These are phyloP conservation scores for Ceratocystis cacaofunesta DNA, from an alignment of 2,329 filamentous ascomycete genomes.

Conservation along the genomic window DNA sequence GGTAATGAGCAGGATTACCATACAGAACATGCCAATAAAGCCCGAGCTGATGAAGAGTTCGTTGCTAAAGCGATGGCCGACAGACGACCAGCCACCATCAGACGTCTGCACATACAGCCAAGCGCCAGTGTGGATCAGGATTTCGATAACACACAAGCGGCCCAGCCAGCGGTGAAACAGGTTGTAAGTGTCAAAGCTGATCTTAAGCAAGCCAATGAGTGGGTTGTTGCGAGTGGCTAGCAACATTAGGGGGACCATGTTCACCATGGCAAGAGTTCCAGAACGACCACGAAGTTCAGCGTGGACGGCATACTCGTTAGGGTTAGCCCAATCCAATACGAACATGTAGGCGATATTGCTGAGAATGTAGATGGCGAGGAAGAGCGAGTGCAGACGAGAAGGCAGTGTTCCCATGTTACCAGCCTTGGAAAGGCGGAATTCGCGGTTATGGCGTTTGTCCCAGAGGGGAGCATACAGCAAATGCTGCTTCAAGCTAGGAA, in stretches of 20 bases:
- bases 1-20: slow-evolving; percentile 52
- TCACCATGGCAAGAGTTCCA: slow-evolving; percentile 55
- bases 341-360: slow-evolving; percentile 52
- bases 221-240: slow-evolving; percentile 67
- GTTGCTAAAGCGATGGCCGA: slow-evolving; percentile 37
- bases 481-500: slow-evolving; percentile 47
- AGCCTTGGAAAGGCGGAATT: slow-evolving; percentile 46
- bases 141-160: slow-evolving; percentile 57
- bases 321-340: slow-evolving; percentile 42
- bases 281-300: slow-evolving; percentile 49
- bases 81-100: slow-evolving; percentile 46
- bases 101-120: slow-evolving; percentile 61
- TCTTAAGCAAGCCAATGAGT: slow-evolving; percentile 53
- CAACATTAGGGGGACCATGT: slow-evolving; percentile 64
- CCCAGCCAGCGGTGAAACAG: slow-evolving; percentile 69
- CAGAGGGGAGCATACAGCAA: slow-evolving; percentile 46
- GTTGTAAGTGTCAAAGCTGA: slow-evolving; percentile 75
- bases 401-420: slow-evolving; percentile 49
- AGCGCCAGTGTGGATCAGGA: slow-evolving; percentile 48
- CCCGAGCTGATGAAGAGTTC: slow-evolving; percentile 54
- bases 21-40: slow-evolving; percentile 42
- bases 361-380: slow-evolving; percentile 41
- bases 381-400: slow-evolving; percentile 45
- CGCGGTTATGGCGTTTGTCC: slow-evolving; percentile 52
- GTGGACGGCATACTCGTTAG: slow-evolving; percentile 48